Evolutionary conservation across 169 alveolate species (phyloP), one percentile per base, ranked within the genome.

Genomic region (Amoebophrya sp.): DNA sequence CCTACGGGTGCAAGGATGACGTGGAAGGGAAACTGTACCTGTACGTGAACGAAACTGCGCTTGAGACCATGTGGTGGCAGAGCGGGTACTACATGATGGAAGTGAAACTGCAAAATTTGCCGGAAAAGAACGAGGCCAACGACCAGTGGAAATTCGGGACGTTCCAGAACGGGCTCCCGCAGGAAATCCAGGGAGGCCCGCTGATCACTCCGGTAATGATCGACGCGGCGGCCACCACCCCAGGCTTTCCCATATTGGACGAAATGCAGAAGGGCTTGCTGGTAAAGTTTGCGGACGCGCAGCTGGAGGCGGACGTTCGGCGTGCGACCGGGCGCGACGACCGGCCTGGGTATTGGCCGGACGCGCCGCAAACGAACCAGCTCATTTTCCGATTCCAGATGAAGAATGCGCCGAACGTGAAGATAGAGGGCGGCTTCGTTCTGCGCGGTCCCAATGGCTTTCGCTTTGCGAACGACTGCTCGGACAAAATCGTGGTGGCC

Each of bases 391-490:
- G 83, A 10, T 65, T 65, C 83, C 83, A 65, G 26, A 65, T 65
- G 83, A 65, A 65, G n/a, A 65, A 65, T 36, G 83, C 83, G 36
- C 83, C 83, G 83, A 65, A 65, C 83, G 83, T 65, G 33, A 65
- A 65, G 33, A 65, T 65, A 6, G 83, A 65, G 33, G 83, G 83
- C 26, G 83, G 83, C 83, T 65, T 65, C 83, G 83, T 65, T 29
- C 83, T 65, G 38, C 18, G n/a, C 10, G 83, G 83, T 26, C 83
- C 83, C 3, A 18, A 26, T 36, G 83, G 83, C 18, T 65, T 65
- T 36, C 2, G 3, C 83, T 65, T 65, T 36, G 83, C 83, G 2
- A 65, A 65, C 83, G 33, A 65, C 83, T 65, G 83, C 83, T 26
- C 12, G 0, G 83, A 65, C 83, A 65, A 65, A 18, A 65, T 65